Evolutionary conservation across 2,329 filamentous ascomycete species (phyloP).

Genomic region (Monosporascus sp.): DNA sequence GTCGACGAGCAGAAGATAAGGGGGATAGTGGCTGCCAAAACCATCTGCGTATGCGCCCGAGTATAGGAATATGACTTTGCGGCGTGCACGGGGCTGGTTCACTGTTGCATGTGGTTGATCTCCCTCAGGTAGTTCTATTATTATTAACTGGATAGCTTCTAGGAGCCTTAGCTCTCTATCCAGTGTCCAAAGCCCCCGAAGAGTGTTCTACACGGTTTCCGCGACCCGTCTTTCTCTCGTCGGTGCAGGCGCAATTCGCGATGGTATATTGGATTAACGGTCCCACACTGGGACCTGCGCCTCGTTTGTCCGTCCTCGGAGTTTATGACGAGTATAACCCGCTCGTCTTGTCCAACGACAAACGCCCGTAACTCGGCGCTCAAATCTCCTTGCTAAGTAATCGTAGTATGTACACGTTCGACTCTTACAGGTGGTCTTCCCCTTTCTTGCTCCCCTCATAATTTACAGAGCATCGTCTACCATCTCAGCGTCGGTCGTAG

Average conservation of each 20-base stretch:
- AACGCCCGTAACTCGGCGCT: not conserved
- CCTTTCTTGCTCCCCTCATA: constrained; percentile 4
- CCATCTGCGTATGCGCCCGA: no score
- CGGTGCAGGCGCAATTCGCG: not conserved
- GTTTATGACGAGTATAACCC: not conserved
- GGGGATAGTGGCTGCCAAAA: no score
- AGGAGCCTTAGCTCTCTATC: not conserved
- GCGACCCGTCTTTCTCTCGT: not conserved
- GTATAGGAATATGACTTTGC: no score
- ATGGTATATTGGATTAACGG: not conserved
- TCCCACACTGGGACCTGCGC: not conserved
- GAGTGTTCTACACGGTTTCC: not conserved
- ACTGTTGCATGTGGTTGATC: not conserved
- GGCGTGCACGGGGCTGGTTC: not conserved
- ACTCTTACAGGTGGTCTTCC: constrained; percentile 15
- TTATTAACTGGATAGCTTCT: not conserved
- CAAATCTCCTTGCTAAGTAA: not conserved
- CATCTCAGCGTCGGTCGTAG: not conserved
- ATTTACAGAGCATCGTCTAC: constrained; percentile 9
- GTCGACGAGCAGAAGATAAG: constrained; percentile 56
- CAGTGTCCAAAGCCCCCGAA: not conserved
- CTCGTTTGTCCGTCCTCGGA: not conserved
- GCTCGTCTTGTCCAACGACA: not conserved
- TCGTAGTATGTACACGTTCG: constrained; percentile 14
- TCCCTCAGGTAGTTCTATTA: not conserved